Percentiles rank a stretch among this genome's conserved stretches.
These are phyloP conservation scores for Nakaseomyces uthaithaninus DNA, from an alignment of 1,139 yeast genomes.

Conservation along the genomic window DNA sequence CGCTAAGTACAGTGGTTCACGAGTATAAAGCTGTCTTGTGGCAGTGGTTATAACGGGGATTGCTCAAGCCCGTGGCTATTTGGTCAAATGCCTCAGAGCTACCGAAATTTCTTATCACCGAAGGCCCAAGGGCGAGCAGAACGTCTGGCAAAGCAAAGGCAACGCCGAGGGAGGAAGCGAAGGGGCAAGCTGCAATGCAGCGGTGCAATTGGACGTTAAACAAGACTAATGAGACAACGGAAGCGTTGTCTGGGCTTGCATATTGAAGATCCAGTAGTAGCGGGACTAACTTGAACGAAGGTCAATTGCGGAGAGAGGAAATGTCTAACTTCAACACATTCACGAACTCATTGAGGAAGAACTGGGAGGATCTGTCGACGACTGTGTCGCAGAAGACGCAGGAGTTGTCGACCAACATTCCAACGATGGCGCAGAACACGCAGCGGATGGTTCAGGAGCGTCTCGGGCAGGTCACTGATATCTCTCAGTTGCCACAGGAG, in stretches of 20 bases:
- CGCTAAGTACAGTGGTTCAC: too few relatives aligned
- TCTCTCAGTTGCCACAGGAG: conserved; percentile 77
- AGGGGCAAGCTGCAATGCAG: too few relatives aligned
- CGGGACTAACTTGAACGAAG: too few relatives aligned
- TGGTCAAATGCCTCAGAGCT: too few relatives aligned
- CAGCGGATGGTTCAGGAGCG: conserved; percentile 70
- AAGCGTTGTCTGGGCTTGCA: background rate
- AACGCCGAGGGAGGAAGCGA: background rate
- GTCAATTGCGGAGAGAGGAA: background rate
- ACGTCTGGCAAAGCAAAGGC: conserved; percentile 50
- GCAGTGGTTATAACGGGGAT: too few relatives aligned
- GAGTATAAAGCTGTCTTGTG: too few relatives aligned
- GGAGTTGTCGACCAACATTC: conserved; percentile 32
- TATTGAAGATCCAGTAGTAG: too few relatives aligned
- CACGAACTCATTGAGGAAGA: conserved; percentile 22
- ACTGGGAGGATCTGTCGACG: conserved; percentile 27
- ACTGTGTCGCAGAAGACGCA: conserved; percentile 29
- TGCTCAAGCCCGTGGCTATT: too few relatives aligned
- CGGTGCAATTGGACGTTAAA: too few relatives aligned
- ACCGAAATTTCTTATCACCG: too few relatives aligned
- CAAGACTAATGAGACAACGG: background rate
- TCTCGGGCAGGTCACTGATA: conserved; percentile 71
- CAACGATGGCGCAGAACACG: conserved; percentile 75
- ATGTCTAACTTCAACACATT: conserved; percentile 20
- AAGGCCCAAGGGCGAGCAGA: too few relatives aligned